Evolutionary conservation across 1,284 basidiomycete species (phyloP), one percentile per base, ranked within the genome.

Genomic region (Rhodotorula sp.): DNA sequence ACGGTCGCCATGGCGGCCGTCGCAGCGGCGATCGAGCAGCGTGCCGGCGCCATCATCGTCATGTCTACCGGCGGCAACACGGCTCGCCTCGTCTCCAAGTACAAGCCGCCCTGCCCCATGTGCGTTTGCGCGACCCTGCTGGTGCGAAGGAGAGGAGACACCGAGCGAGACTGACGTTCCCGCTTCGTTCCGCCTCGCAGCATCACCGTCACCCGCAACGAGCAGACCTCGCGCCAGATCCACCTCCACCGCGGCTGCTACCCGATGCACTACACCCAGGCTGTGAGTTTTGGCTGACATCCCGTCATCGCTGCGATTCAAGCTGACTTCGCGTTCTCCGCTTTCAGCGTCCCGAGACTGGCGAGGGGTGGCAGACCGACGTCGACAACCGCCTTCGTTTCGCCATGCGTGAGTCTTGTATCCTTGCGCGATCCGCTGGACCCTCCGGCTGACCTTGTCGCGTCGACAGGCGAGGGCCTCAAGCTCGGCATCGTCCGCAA

Each of bases 221-320:
- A 91, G 81, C 92, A 96, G 84, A 98, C 96, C 25, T 88, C 96
- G 14, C 91, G 97, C 78, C 96, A 97, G 83, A 91, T 97, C 78
- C 96, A 99, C 84, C 85, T 99, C 77, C 92, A 97, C 85, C 90
- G 97, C 77, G 97, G 94, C 74, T 93, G 91, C 83, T 99, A 99
- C 84, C 95, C 96, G 48, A 57, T 58, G 62, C 54, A 49, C 58
- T 99, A 98, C 86, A 86, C 90, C 53, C 41, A 62, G 50, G 25
- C 58, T n/a, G 58, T 60, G 17, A n/a, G 58, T 46, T 23, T 1
- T 44, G 12, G 13, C 56, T 23, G 23, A 8, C 17, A 7, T 58
- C 7, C 8, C 3, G 9, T n/a, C 9, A 19, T 57, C 56, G 23
- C 21, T n/a, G 5, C 53, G 10, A 34, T n/a, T 34, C 3, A 54